Evolutionary conservation across 225 moss, liverwort and hornwort species (phyloP).

Genomic region (Antitrichia curtipendula): DNA sequence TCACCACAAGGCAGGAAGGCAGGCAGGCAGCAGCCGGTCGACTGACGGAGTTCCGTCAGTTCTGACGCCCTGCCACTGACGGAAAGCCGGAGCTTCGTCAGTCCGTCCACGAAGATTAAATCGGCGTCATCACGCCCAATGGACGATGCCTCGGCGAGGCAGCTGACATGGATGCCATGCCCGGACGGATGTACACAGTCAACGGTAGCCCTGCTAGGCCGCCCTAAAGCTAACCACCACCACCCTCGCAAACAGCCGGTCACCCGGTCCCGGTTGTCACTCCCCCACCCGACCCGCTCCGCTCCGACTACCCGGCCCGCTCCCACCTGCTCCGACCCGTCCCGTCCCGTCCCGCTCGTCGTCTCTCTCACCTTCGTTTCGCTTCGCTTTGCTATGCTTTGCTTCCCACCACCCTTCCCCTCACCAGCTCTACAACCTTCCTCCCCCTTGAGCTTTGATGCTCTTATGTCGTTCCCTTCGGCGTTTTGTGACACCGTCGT

Average conservation of each 20-base stretch:
- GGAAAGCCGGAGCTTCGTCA: background rate
- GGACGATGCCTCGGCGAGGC: background rate
- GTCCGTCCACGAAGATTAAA: background rate
- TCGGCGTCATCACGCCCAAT: background rate
- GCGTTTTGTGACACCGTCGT: background rate
- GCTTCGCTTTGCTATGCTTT: background rate
- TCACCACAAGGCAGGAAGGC: background rate
- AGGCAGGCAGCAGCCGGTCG: background rate
- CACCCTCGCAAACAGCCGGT: background rate
- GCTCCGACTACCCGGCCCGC: background rate
- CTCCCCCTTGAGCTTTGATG: background rate
- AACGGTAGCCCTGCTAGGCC: conserved; percentile 15
- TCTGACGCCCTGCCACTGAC: background rate
- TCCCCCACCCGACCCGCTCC: background rate
- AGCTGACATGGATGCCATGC: conserved; percentile 8
- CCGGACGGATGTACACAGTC: conserved; percentile 6
- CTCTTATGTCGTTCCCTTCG: background rate
- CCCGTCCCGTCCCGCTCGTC: background rate
- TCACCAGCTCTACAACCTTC: background rate
- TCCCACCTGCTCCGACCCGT: background rate
- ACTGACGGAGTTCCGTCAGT: background rate
- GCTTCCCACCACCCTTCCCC: background rate
- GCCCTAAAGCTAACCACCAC: background rate
- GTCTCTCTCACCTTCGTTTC: background rate
- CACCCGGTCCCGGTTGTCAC: background rate